A percentile compares a stretch with the other conserved stretches of the same genome.
phyloP scores from a whole-genome alignment of 805 yeast genomes.

The Starmerella roubikii region DNA sequence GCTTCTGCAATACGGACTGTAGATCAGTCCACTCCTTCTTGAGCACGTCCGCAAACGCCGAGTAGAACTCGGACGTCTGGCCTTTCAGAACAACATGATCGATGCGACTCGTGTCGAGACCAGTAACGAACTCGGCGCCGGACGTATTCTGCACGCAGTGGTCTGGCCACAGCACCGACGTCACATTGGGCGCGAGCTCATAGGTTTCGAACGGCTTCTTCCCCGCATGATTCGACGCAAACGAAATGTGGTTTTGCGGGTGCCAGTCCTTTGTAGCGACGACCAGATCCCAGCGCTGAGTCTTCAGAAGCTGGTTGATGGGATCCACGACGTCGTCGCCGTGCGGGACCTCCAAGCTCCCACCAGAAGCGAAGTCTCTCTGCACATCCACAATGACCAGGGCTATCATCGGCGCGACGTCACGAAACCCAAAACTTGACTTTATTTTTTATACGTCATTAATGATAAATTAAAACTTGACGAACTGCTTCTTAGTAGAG shows the following conservation, averaged over 20 bases:
- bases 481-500: conserved; percentile 78
- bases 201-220: conserved; percentile 35
- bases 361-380: conserved; percentile 60
- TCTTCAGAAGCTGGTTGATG: conserved; percentile 36
- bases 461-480: conserved; percentile 65
- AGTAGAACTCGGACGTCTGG: conserved; percentile 69
- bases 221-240: conserved; percentile 51
- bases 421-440: no score
- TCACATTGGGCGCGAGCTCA: conserved; percentile 27
- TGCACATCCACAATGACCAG: conserved; percentile 70
- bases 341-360: conserved; percentile 56
- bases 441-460: conserved; percentile 1
- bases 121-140: conserved; percentile 53
- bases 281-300: conserved; percentile 42
- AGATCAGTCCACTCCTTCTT: conserved; percentile 55
- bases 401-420: conserved; percentile 29
- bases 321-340: conserved; percentile 48
- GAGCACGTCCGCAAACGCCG: conserved; percentile 78
- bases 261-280: conserved; percentile 85
- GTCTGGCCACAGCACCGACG: conserved; percentile 61
- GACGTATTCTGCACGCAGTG: conserved; percentile 66
- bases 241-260: conserved; percentile 63
- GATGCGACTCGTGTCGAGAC: conserved; percentile 29
- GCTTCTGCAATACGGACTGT: conserved; percentile 32
- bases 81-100: conserved; percentile 57